Base-by-base conservation (phyloP, 2,329 filamentous ascomycete species). In the Alternaria gaisen region DNA sequence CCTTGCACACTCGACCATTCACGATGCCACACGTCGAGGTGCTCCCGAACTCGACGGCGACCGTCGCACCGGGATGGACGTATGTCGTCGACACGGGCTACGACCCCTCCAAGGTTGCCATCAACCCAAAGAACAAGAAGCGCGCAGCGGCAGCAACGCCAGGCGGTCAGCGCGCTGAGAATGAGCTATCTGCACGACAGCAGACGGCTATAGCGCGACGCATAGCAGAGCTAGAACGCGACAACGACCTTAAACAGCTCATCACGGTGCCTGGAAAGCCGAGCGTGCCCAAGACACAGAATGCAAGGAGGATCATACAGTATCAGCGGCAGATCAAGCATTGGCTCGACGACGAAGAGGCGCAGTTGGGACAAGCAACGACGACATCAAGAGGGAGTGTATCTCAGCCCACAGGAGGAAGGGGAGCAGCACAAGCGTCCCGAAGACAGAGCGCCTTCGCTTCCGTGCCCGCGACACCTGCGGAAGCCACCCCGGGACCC, bases 301-400 rank as follows among this genome's bases (percentile, higher is more conserved):
- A 78, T 67, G 90, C 93, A 26, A 87, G 91, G 69, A 90, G 90
- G 79, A 93, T 95, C 64, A 82, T 95, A 57, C 88, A 90, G 67
- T 92, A 90, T 26, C 90, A 93, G 74, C 93, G 94, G 81, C 93
- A 91, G 3, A 94, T 94, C 77, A 87, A 88, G 64, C 93, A 95
- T 80, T 90, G 94, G 76, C 84, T 94, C 47, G 90, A 92, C 68
- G 92, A 95, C 76, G 92, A 90, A 76, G 85, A 91, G 68, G 91
- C 91, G 2, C 12, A 82, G 88, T 63, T 74, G n/a, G 91, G 91
- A 8, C 70, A 70, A 8, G 40, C 71, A 68, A 36, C 72, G 68
- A 56, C 66, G 56, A 24, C 71, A 60, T 53, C 64, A 11, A 53
- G 60, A 53, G 58, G 47, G 42, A 58, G 34, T 14, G 34, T 53